Evolutionary conservation across 2,329 filamentous ascomycete species (phyloP), one percentile per base, ranked within the genome.

Genomic region (Nemania sp.): DNA sequence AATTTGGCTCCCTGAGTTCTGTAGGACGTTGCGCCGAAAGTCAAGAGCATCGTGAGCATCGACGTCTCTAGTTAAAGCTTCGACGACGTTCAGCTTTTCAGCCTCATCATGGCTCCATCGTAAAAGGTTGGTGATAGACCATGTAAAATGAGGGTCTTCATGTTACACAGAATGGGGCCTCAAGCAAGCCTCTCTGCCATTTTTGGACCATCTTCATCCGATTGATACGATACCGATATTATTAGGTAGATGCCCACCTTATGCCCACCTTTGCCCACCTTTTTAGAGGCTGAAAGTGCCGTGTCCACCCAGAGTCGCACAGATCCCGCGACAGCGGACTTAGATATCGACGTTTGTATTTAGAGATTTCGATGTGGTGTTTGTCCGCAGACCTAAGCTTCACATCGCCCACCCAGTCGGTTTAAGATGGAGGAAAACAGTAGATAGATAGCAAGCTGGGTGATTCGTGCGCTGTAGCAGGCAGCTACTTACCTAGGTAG

Each of bases 121-220:
- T 66, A 70, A 71, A 70, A 70, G 66, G 71, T 72, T 70, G 66
- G 35, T 62, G 66, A 69, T 57, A 70, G 72, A 62, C 64, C 72
- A 70, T 73, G 70, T 67, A 71, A 72, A 68, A 73, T 73, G 75
- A 75, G 73, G 70, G 70, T 70, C 65, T 66, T 62, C 27, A 55
- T 64, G 75, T 77, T 77, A 77, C 75, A 76, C 74, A 73, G 57
- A 69, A 73, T 74, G 75, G 75, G 74, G 71, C 74, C 62, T 72
- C 52, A 41, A 66, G 59, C 67, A 72, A 70, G 70, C 68, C 68
- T 72, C 62, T 70, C 59, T 67, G 43, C 63, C 64, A 15, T 66
- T 35, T 58, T 64, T 64, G 24, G 67, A 64, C 60, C 67, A 57
- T 64, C 55, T 69, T 69, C 60, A 59, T 64, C 67, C 56, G 65